A percentile compares a stretch with the other conserved stretches of the same genome.
These are phyloP conservation scores for Alternaria consortialis DNA, from an alignment of 2,329 filamentous ascomycete genomes.

Conservation along the genomic window DNA sequence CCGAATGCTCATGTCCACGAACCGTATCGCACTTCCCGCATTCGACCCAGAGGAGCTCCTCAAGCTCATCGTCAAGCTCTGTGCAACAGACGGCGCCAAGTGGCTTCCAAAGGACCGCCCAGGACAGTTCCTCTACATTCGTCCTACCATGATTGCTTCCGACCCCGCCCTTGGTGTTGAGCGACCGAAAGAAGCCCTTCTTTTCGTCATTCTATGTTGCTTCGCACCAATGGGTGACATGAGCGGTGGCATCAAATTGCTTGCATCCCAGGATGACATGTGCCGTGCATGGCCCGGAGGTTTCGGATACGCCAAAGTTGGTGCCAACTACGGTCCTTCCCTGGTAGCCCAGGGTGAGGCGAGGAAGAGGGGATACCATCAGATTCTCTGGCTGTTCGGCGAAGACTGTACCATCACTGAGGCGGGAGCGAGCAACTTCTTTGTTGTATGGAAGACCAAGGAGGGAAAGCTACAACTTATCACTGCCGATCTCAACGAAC, in stretches of 20 bases:
- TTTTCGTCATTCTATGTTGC: constrained; percentile 76
- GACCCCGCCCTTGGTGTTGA: constrained; percentile 82
- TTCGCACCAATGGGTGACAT: constrained; percentile 57
- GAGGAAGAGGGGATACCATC: constrained; percentile 76
- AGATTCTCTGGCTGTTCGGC: constrained; percentile 95
- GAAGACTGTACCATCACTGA: constrained; percentile 81
- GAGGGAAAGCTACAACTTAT: constrained; percentile 74
- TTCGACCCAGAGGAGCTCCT: constrained; percentile 77
- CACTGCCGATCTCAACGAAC: constrained; percentile 83
- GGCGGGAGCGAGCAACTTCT: constrained; percentile 92
- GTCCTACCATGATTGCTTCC: constrained; percentile 86
- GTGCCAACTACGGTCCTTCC: constrained; percentile 90
- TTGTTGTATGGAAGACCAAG: constrained; percentile 77
- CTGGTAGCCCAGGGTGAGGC: constrained; percentile 82
- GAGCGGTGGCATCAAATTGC: constrained; percentile 67
- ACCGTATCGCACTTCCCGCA: constrained; percentile 75
- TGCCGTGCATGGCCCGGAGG: constrained; percentile 93
- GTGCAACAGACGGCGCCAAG: constrained; percentile 75
- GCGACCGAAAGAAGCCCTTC: constrained; percentile 80
- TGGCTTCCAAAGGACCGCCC: constrained; percentile 78
- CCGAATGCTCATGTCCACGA: constrained; percentile 65
- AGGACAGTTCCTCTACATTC: constrained; percentile 81
- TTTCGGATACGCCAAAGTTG: constrained; percentile 90
- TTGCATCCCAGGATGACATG: constrained; percentile 82
- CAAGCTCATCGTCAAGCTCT: constrained; percentile 75